Evolutionary conservation across 2,329 filamentous ascomycete genomes (phyloP), one percentile per base, ranked within the genome.

Genomic region (Xenoacremonium recifei): DNA sequence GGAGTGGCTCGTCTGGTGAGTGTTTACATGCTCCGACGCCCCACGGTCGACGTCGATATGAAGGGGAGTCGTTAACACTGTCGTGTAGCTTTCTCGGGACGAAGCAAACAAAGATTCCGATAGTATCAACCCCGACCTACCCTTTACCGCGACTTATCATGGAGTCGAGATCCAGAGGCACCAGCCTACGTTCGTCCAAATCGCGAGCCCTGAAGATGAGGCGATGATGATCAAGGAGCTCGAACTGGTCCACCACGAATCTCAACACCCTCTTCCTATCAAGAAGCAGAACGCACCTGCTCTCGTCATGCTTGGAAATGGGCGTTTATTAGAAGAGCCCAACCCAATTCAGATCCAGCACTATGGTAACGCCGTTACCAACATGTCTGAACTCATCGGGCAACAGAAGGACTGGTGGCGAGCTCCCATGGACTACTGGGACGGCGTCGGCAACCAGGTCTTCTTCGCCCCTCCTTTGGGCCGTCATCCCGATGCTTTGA

Each of bases 121-220:
- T 29, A 21, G 19, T 21, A 35, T 21, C 40, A 35, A 29, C 20
- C 20, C 7, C 29, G 27, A 46, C 31, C 23, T 27, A 9, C 19
- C 30, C 23, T 38, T 40, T 33, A 58, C 61, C 4, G 69, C 76
- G 37, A 57, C 62, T 16, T 65, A 64, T 2, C 62, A 65, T 11
- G 66, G 65, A 13, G 66, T 76, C 5, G 66, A 57, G 21, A 50
- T 82, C 15, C 65, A 76, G 43, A 82, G 81, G 45, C 58, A 81
- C 10, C 85, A 79, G 78, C 80, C 85, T 59, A 80, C 82, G 2
- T 82, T 71, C 64, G 63, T 84, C 15, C n/a, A n/a, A n/a, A n/a
- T n/a, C 16, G 15, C 16, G 10, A 6, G 9, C 10, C 10, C 16
- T 16, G 10, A 10, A 32, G n/a, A n/a, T n/a, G 10, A 32, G 9